Evolutionary conservation across 2,329 filamentous ascomycete genomes (phyloP).

Genomic region (Pestalotiopsis fici): DNA sequence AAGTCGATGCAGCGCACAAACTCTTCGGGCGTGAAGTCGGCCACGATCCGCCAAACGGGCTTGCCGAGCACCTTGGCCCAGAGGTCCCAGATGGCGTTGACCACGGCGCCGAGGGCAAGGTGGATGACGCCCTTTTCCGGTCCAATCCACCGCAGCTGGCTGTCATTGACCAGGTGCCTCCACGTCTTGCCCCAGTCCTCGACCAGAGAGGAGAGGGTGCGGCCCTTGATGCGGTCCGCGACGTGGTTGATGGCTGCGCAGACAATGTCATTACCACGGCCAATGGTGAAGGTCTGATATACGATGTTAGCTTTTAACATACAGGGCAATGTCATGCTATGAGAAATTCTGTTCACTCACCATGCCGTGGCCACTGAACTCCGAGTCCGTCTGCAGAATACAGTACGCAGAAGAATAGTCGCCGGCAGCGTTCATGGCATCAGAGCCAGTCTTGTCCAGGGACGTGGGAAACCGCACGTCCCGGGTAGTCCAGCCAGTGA

Average conservation of each 20-base stretch:
- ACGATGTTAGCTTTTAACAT: conserved; percentile 7
- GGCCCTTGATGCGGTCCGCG: conserved; percentile 73
- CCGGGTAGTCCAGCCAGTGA: conserved; percentile 70
- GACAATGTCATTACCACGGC: conserved; percentile 89
- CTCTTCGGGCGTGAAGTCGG: conserved; percentile 87
- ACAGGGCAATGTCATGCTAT: background rate
- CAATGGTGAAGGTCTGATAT: conserved; percentile 74
- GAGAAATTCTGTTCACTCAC: conserved; percentile 36
- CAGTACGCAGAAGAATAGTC: conserved; percentile 96
- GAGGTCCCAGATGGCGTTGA: conserved; percentile 94
- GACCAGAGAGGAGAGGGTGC: conserved; percentile 75
- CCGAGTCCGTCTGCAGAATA: conserved; percentile 79
- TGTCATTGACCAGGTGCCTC: conserved; percentile 89
- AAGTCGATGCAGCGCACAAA: conserved; percentile 90
- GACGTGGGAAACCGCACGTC: conserved; percentile 88
- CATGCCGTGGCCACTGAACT: conserved; percentile 77
- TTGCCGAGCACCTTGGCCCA: conserved; percentile 87
- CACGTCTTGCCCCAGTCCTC: conserved; percentile 85
- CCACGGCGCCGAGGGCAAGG: conserved; percentile 83
- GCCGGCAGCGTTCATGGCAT: conserved; percentile 94
- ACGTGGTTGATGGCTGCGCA: conserved; percentile 81
- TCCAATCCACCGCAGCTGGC: conserved; percentile 89
- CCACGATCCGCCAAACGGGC: conserved; percentile 87
- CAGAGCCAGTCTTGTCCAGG: conserved; percentile 91
- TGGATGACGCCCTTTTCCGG: conserved; percentile 95